A percentile compares a stretch with the other conserved stretches of the same genome.
phyloP scores from a whole-genome alignment of 2,329 filamentous ascomycete species.

The Fusarium nanum region DNA sequence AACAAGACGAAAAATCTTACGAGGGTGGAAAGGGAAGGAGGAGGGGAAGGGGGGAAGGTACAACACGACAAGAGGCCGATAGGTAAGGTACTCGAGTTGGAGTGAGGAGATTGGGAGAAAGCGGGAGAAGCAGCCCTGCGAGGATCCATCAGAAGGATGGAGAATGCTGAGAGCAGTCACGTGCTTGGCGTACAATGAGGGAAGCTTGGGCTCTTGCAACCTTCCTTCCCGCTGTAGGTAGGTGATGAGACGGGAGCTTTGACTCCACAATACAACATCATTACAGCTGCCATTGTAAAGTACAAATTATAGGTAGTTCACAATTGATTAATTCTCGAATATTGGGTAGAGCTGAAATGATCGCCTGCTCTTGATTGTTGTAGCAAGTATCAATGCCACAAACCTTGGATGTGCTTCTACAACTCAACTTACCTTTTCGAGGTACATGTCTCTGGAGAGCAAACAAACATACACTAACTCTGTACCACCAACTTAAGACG shows the following conservation, averaged over 20 bases:
- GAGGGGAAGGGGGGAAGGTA: slow-evolving; percentile 34
- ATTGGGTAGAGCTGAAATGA: neutral
- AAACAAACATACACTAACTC: neutral
- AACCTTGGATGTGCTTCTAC: neutral
- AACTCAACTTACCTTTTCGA: neutral
- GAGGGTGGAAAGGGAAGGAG: slow-evolving; percentile 32
- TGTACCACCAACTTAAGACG: neutral
- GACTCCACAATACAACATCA: neutral
- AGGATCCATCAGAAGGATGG: slow-evolving; percentile 19
- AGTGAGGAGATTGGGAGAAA: slow-evolving; percentile 44
- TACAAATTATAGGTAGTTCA: no score
- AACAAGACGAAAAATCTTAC: slow-evolving; percentile 40
- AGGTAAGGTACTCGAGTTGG: slow-evolving; percentile 13
- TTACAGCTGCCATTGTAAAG: neutral
- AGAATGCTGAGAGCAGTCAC: slow-evolving; percentile 24
- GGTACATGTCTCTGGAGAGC: neutral
- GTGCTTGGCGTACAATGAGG: slow-evolving; percentile 12
- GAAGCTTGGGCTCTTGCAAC: slow-evolving; percentile 20
- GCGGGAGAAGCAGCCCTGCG: slow-evolving; percentile 43
- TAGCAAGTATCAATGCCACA: neutral
- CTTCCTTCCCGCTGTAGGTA: neutral
- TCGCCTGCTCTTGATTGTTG: neutral
- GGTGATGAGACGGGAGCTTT: neutral
- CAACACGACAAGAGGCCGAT: slow-evolving; percentile 44
- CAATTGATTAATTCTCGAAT: neutral